Percentiles rank a stretch among this genome's conserved stretches.
These are phyloP conservation scores for Komagataella phaffii DNA, from an alignment of 805 yeast species.

Conservation along the genomic window DNA sequence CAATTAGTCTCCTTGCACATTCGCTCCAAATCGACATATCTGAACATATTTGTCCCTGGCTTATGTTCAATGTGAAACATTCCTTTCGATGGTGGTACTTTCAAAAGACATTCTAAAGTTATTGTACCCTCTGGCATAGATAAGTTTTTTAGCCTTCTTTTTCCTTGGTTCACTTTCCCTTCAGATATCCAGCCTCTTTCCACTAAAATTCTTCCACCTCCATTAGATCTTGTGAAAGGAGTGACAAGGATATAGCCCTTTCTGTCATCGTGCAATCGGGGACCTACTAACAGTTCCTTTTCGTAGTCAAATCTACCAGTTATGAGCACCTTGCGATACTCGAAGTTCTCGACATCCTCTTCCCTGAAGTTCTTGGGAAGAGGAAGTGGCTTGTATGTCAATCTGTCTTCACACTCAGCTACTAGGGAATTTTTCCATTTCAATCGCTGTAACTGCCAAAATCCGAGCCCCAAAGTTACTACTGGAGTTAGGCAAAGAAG, in stretches of 20 bases:
- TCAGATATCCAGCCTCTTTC: conserved; percentile 90
- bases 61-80: conserved; percentile 58
- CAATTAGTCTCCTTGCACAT: conserved; percentile 62
- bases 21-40: conserved; percentile 66
- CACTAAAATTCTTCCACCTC: conserved; percentile 66
- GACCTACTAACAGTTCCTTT: conserved; percentile 87
- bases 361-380: conserved; percentile 59
- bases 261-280: conserved; percentile 53
- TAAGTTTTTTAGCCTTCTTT: conserved; percentile 47
- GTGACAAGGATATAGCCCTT: conserved; percentile 73
- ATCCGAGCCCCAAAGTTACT: conserved; percentile 72
- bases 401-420: conserved; percentile 68
- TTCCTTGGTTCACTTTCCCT: conserved; percentile 42
- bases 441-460: conserved; percentile 84
- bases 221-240: conserved; percentile 65
- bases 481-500: conserved; percentile 69
- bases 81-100: conserved; percentile 53
- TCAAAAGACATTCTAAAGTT: conserved; percentile 58
- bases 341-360: conserved; percentile 57
- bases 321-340: conserved; percentile 66
- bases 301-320: conserved; percentile 73
- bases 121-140: conserved; percentile 66
- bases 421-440: conserved; percentile 82
- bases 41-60: conserved; percentile 53
- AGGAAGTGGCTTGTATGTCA: conserved; percentile 59